Percentiles rank a stretch among this genome's conserved stretches.
These are phyloP conservation scores for Drechslerella coelobrocha DNA, from an alignment of 2,329 filamentous ascomycete species.

Conservation along the genomic window DNA sequence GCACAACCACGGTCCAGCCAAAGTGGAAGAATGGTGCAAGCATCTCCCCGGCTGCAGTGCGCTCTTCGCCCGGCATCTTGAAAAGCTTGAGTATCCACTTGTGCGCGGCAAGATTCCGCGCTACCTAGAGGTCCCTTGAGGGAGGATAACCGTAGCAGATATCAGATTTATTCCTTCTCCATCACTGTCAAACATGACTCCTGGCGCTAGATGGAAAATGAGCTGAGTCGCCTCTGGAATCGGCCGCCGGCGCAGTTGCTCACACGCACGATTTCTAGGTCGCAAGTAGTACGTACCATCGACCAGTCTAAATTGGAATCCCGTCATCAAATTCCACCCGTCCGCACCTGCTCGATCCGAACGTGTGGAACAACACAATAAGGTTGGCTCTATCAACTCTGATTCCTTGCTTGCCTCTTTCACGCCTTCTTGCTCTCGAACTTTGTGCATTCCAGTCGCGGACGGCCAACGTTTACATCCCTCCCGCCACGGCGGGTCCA, in stretches of 20 bases:
- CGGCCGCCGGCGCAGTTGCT: slow-evolving; percentile 13
- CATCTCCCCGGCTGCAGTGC: slow-evolving; percentile 14
- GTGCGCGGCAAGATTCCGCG: neutral
- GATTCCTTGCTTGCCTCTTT: no score
- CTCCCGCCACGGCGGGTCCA: no score
- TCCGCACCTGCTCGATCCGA: slow-evolving; percentile 12
- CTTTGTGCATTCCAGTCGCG: no score
- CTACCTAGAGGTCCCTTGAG: neutral
- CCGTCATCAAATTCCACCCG: neutral
- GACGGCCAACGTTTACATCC: no score
- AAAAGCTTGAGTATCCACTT: neutral
- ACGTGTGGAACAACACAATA: slow-evolving; percentile 22
- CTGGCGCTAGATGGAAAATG: neutral
- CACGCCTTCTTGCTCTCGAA: neutral
- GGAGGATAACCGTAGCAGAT: neutral
- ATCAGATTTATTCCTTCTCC: neutral
- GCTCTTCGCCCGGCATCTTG: slow-evolving; percentile 37
- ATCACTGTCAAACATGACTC: slow-evolving; percentile 4
- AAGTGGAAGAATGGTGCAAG: slow-evolving; percentile 9
- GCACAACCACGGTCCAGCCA: neutral
- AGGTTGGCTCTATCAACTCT: no score
- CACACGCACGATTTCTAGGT: slow-evolving; percentile 32
- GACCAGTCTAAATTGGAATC: neutral
- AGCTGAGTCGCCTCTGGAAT: slow-evolving; percentile 8
- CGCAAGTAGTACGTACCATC: neutral